A percentile compares a stretch with the other conserved stretches of the same genome.
These are phyloP conservation scores for Camillea tinctor DNA, from an alignment of 2,329 filamentous ascomycete genomes.

Conservation along the genomic window DNA sequence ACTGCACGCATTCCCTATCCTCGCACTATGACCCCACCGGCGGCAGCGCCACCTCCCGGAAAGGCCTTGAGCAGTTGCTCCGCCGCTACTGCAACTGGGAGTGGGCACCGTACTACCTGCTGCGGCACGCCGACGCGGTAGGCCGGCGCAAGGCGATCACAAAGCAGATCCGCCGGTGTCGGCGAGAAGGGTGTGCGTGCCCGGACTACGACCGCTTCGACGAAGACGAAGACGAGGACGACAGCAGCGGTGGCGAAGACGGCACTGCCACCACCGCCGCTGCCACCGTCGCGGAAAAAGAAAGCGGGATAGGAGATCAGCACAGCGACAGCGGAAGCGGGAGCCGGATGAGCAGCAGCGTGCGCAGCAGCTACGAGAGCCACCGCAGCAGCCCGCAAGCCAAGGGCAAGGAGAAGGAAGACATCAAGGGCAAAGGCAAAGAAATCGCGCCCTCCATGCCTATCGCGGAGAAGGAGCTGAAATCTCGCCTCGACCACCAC, in stretches of 20 bases:
- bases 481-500: background rate
- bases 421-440: background rate
- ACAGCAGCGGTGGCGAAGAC: no score
- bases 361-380: background rate
- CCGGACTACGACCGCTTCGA: conserved; percentile 4
- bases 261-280: no score
- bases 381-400: no score
- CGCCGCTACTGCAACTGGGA: background rate
- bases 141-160: background rate
- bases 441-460: background rate
- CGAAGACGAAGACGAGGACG: background rate
- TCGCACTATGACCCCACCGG: background rate
- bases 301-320: background rate
- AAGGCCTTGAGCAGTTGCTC: background rate
- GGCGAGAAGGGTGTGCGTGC: conserved; percentile 1
- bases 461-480: background rate
- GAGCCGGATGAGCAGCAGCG: background rate
- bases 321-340: conserved; percentile 5
- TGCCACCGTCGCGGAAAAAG: background rate
- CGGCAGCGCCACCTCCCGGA: background rate
- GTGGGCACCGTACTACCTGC: background rate
- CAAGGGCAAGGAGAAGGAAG: background rate
- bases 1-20: background rate
- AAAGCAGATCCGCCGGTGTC: background rate
- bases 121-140: background rate